Conservation (phyloP, 2,329 filamentous ascomycete species). For the Ascochyta rabiei region DNA sequence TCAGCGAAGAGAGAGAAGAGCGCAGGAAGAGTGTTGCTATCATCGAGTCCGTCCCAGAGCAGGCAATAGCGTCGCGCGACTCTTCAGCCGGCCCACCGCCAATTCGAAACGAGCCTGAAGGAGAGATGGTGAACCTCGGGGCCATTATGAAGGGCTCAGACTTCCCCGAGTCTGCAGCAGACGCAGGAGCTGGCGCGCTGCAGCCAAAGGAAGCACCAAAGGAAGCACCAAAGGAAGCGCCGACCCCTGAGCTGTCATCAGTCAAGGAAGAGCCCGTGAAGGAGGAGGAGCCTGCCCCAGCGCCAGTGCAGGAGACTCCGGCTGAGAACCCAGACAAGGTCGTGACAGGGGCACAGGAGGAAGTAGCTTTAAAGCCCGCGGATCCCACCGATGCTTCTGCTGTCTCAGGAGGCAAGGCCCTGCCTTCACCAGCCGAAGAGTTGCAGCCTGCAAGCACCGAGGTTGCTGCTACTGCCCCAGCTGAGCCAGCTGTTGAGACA, state of each 20-base stretch:
- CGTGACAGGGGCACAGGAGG: conserved; percentile 51
- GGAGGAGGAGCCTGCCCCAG: conserved; percentile 1
- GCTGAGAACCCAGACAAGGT: conserved; percentile 54
- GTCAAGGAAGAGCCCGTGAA: conserved; percentile 11
- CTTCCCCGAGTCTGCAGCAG: conserved; percentile 35
- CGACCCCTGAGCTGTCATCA: conserved; percentile 6
- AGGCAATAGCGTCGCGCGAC: conserved; percentile 49
- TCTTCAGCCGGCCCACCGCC: conserved; percentile 45
- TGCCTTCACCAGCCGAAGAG: conserved; percentile 41
- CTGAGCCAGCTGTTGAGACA: conserved; percentile 10
- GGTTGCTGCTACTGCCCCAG: conserved; percentile 5
- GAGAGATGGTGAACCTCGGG: conserved; percentile 40
- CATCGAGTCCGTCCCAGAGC: conserved; percentile 50
- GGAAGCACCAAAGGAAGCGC: conserved; percentile 10
- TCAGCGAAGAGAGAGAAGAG: conserved; percentile 49
- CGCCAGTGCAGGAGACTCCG: conserved; percentile 20
- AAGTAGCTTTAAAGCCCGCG: conserved; percentile 49
- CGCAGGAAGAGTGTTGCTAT: conserved; percentile 46
- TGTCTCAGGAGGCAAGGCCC: conserved; percentile 48
- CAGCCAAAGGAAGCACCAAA: conserved; percentile 9
- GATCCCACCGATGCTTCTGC: conserved; percentile 44
- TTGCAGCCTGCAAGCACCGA: conserved; percentile 14
- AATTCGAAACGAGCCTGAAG: conserved; percentile 33
- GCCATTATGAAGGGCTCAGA: conserved; percentile 46
- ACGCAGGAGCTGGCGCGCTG: conserved; percentile 11